Evolutionary conservation across 192 early-diverging fungal species (phyloP).

Genomic region (Mortierella claussenii): DNA sequence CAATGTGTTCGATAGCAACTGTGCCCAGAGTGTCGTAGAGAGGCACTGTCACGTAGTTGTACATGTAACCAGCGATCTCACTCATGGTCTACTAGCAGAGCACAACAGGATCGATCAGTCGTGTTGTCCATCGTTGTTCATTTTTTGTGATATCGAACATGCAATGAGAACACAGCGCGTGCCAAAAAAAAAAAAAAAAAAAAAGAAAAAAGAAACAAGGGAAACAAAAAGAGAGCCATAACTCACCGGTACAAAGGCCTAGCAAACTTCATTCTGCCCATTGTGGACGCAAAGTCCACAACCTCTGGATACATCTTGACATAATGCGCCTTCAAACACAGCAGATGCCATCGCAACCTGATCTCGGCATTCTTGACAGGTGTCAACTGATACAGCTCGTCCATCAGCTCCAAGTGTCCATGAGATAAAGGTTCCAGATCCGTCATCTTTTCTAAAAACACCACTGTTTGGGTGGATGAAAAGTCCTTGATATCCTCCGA

Average conservation of each 20-base stretch:
- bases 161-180: no score
- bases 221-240: background rate
- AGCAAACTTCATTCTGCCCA: slow-evolving; percentile 88
- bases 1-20: no score
- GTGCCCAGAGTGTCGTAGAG: no score
- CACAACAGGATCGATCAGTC: no score
- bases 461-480: slow-evolving; percentile 74
- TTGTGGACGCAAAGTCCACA: slow-evolving; percentile 79
- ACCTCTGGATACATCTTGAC: slow-evolving; percentile 80
- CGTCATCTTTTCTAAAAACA: slow-evolving; percentile 83
- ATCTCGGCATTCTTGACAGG: slow-evolving; percentile 85
- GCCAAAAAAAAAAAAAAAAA: background rate
- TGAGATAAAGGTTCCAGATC: slow-evolving; percentile 65
- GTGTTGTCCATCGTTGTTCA: no score
- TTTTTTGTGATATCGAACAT: background rate
- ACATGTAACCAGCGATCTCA: no score
- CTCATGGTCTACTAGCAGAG: no score
- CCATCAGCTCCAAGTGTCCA: slow-evolving; percentile 70
- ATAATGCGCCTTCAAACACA: slow-evolving; percentile 81
- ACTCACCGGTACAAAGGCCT: slow-evolving; percentile 74
- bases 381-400: slow-evolving; percentile 78
- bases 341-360: slow-evolving; percentile 82
- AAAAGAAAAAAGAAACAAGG: background rate
- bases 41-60: no score
- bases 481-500: slow-evolving; percentile 71